A percentile compares a stretch with the other conserved stretches of the same genome.
Conservation (phyloP, 352 stramenopile species). For the Phytophthora cactorum region DNA sequence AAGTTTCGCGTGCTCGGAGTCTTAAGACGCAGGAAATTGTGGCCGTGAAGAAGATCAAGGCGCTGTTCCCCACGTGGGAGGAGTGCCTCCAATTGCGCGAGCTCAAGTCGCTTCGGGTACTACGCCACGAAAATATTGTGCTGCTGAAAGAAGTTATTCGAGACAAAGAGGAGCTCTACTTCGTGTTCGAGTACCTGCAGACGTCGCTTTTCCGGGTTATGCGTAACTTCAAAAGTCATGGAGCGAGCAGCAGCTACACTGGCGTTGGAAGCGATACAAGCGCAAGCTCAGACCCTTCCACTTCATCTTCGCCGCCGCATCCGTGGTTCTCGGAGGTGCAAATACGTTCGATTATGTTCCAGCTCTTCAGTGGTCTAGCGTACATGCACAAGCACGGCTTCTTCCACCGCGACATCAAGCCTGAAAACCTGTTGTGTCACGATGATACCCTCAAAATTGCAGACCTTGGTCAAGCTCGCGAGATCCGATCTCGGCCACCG, state of each 20-base stretch:
- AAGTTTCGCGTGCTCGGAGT: slow-evolving; percentile 92
- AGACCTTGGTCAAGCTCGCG: slow-evolving; percentile 72
- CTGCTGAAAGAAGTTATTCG: slow-evolving; percentile 87
- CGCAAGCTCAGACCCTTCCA: slow-evolving; percentile 15
- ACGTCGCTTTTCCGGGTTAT: slow-evolving; percentile 82
- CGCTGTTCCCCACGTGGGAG: slow-evolving; percentile 80
- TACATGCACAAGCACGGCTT: slow-evolving; percentile 88
- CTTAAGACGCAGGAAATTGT: slow-evolving; percentile 91
- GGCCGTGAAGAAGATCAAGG: slow-evolving; percentile 89
- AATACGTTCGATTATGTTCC: slow-evolving; percentile 79
- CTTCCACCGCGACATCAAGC: slow-evolving; percentile 87
- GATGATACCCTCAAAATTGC: slow-evolving; percentile 78
- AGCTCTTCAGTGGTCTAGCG: slow-evolving; percentile 76
- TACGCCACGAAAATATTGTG: slow-evolving; percentile 87
- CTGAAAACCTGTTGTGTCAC: slow-evolving; percentile 73
- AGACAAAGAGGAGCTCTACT: slow-evolving; percentile 89
- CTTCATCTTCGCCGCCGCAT: slow-evolving; percentile 17
- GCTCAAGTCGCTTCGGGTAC: slow-evolving; percentile 74
- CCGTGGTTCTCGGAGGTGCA: slow-evolving; percentile 65
- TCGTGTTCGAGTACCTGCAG: slow-evolving; percentile 91
- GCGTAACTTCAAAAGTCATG: slow-evolving; percentile 43
- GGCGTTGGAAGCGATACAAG: slow-evolving; percentile 54
- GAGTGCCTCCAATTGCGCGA: slow-evolving; percentile 84
- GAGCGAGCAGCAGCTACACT: slow-evolving; percentile 24
- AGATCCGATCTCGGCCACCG: slow-evolving; percentile 73